Base-by-base conservation (phyloP, 805 yeast genomes). In the Teunomyces panamensis region DNA sequence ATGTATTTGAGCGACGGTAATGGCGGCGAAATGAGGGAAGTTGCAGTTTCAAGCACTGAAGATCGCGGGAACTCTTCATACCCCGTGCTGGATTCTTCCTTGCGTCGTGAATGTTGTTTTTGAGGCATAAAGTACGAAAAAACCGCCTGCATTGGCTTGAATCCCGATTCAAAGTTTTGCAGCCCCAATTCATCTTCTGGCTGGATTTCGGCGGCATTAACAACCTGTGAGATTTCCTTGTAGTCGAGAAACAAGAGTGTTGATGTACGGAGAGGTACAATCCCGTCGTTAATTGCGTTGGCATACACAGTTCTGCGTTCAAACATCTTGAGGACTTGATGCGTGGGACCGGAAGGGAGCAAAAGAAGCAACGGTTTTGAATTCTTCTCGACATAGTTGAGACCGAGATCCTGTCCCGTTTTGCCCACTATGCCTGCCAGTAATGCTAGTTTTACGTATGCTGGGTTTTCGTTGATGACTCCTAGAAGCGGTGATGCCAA, bases 401-500 rank as follows among this genome's bases (percentile, higher is more conserved):
- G 75, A 0, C 92, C 92, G 49, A 94, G 69, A 62, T 94, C 99
- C 56, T 89, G 85, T 4, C 99, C 99, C 0, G 97, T 87, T 52
- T 81, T 79, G 3, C 99, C 99, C n/a, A 90, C 84, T 17, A 90
- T 75, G 0, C 99, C 99, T 30, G 91, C 77, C 68, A 85, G 89
- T 9, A 94, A 71, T 0, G 94, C 96, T 43, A 90, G 61, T 49
- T 90, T 88, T 10, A 92, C 87, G 61, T 87, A 89, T 2, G 81
- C 78, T 0, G 98, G 97, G 61, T 89, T 88, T 53, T 94, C 99
- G 49, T 87, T 83, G 14, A 87, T 80, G 2, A 94, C 83, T 0
- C 99, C 99, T 10, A 94, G 69, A 58, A 89, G 74, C 0, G 99
- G 99, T 3, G 95, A 79, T 0, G 99, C 97, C 55, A 94, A 55